Conservation (phyloP, 345 rosid genomes). For the Gynandropsis gynandra region DNA sequence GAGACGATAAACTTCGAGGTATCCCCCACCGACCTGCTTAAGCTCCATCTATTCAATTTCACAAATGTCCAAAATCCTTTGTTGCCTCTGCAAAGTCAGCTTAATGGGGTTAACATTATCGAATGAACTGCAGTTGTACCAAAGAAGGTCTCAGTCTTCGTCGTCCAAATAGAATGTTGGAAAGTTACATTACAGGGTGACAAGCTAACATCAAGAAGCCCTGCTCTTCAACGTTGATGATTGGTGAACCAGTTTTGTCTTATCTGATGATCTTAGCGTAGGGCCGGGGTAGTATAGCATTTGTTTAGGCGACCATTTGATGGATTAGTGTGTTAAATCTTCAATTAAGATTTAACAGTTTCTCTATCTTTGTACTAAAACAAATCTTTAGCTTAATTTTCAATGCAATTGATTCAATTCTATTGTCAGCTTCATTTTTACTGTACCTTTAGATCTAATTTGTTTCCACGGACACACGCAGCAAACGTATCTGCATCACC, state of each 20-base stretch:
- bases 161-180: slow-evolving; percentile 71
- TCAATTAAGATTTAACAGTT: too few species aligned
- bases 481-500: slow-evolving; percentile 13
- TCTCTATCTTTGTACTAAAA: too few species aligned
- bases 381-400: too few species aligned
- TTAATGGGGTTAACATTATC: background rate
- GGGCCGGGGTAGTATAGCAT: too few species aligned
- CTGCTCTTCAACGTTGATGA: slow-evolving; percentile 25
- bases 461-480: slow-evolving; percentile 15
- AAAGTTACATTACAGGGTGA: slow-evolving; percentile 71
- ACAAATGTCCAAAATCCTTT: background rate
- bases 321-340: too few species aligned
- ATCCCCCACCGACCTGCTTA: slow-evolving; percentile 1
- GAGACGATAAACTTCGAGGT: slow-evolving; percentile 60
- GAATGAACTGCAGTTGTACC: slow-evolving; percentile 58
- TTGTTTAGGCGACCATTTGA: slow-evolving; percentile 17
- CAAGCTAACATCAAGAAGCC: slow-evolving; percentile 61
- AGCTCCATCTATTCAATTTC: background rate
- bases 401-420: too few species aligned
- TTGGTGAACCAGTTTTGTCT: slow-evolving; percentile 1
- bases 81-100: background rate
- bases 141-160: slow-evolving; percentile 59
- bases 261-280: background rate
- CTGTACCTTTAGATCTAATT: slow-evolving; percentile 13
- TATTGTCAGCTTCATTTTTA: slow-evolving; percentile 17